A percentile compares a stretch with the other conserved stretches of the same genome.
Conservation (phyloP, 805 yeast species). For the Komagataella populi region DNA sequence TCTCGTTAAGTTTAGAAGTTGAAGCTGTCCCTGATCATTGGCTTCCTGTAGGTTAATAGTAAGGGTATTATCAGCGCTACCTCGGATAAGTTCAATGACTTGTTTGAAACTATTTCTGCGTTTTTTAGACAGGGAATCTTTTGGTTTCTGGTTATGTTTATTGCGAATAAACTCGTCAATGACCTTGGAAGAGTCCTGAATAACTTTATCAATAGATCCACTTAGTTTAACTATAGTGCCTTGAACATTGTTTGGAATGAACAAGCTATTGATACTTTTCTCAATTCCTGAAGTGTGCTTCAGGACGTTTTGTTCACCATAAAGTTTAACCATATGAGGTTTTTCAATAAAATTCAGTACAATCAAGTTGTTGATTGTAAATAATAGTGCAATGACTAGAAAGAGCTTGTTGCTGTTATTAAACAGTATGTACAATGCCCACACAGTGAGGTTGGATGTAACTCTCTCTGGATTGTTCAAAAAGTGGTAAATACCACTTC, state of each 20-base stretch:
- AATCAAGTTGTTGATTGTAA: constrained; percentile 55
- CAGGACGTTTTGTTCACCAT: constrained; percentile 49
- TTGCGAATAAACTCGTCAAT: constrained; percentile 31
- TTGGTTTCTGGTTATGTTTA: not conserved
- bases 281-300: constrained; percentile 37
- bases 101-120: not conserved
- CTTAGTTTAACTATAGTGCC: constrained; percentile 8
- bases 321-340: constrained; percentile 63
- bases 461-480: constrained; percentile 74
- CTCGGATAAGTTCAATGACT: not conserved
- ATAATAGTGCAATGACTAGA: constrained; percentile 39
- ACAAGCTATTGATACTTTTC: constrained; percentile 16
- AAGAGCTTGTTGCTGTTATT: constrained; percentile 33
- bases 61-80: not conserved
- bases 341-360: constrained; percentile 63
- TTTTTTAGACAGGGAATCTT: not conserved
- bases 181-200: constrained; percentile 23
- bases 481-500: constrained; percentile 72
- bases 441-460: constrained; percentile 65
- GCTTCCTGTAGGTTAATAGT: not conserved
- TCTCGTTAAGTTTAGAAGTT: not conserved
- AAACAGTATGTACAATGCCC: constrained; percentile 57
- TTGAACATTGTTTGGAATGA: constrained; percentile 8
- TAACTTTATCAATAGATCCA: constrained; percentile 23
- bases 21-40: not conserved